phyloP scores from a whole-genome alignment of 2,329 filamentous ascomycete genomes.

The Ceratocystiopsis sp. region DNA sequence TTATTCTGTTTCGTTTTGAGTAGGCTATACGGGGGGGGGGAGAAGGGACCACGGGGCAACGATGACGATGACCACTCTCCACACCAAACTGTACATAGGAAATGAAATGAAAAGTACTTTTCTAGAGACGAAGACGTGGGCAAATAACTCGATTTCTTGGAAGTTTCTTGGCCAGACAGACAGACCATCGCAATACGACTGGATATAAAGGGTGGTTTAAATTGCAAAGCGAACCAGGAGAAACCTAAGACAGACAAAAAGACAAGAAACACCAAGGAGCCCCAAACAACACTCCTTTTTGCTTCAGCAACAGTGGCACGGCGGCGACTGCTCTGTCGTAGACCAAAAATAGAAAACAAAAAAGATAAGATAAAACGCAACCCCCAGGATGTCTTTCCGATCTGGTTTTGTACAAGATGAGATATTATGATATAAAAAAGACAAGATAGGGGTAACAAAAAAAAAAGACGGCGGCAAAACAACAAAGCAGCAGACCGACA shows the following conservation, averaged over 20 bases:
- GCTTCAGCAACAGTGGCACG: too few relatives aligned
- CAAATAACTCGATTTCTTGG: too few relatives aligned
- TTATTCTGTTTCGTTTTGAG: too few relatives aligned
- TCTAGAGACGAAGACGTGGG: too few relatives aligned
- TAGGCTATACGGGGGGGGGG: too few relatives aligned
- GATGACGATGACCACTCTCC: too few relatives aligned
- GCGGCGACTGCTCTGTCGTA: too few relatives aligned
- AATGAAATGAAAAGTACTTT: not conserved
- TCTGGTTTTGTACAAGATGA: too few relatives aligned
- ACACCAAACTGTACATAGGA: too few relatives aligned
- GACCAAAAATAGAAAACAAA: too few relatives aligned
- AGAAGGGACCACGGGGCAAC: not conserved
- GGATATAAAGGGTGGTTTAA: not conserved
- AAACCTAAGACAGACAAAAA: conserved; percentile 1
- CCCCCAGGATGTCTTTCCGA: too few relatives aligned
- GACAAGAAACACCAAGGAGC: not conserved
- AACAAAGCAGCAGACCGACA: not conserved
- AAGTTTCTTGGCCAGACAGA: not conserved
- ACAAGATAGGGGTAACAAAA: conserved; percentile 2
- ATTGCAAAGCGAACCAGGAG: not conserved
- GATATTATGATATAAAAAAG: not conserved
- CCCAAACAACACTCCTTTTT: not conserved
- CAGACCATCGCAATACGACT: not conserved
- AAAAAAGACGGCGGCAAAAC: conserved; percentile 2
- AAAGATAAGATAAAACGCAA: too few relatives aligned